These are phyloP conservation scores for Lepiota brunneoincarnata DNA, from an alignment of 768 basidiomycete genomes.

Conservation along the genomic window DNA sequence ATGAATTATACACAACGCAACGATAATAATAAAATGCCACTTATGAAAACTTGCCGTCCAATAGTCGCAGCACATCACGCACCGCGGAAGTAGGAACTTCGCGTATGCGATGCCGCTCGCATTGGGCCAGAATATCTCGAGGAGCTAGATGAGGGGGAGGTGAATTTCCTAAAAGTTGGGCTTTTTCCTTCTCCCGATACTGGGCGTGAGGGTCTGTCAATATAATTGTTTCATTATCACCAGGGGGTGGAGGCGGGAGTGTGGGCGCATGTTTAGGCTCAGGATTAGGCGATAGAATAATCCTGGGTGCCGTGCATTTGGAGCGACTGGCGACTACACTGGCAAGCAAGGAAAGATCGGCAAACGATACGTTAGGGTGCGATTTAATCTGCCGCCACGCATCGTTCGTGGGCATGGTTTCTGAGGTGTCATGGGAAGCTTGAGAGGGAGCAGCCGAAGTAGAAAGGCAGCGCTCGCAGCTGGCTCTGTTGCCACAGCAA, in stretches of 20 bases:
- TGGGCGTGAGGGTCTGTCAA: conserved; percentile 54
- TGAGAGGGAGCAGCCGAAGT: conserved; percentile 17
- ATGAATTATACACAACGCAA: conserved; percentile 1
- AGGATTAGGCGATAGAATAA: conserved; percentile 47
- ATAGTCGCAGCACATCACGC: conserved; percentile 67
- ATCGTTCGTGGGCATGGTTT: conserved; percentile 74
- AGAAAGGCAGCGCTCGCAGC: conserved; percentile 23
- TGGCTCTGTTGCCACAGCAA: conserved; percentile 21
- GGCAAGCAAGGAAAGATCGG: conserved; percentile 79
- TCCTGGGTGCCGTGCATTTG: conserved; percentile 69
- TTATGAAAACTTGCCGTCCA: conserved; percentile 62
- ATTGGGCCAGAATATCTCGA: conserved; percentile 58
- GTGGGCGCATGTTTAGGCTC: conserved; percentile 10
- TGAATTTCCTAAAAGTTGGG: conserved; percentile 27
- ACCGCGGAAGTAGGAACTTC: conserved; percentile 76
- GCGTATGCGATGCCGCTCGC: conserved; percentile 58
- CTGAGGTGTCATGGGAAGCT: conserved; percentile 23
- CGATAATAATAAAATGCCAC: conserved; percentile 9
- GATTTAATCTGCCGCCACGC: conserved; percentile 85
- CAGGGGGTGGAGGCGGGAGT: conserved; percentile 21
- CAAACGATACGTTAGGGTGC: conserved; percentile 86
- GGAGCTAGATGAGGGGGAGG: conserved; percentile 52
- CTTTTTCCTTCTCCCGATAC: conserved; percentile 37
- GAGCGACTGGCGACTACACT: conserved; percentile 86
- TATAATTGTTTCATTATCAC: conserved; percentile 29